Evolutionary conservation across 228 moss, liverwort and hornwort species (phyloP).

Genomic region (Sphagnum magellanicum): DNA sequence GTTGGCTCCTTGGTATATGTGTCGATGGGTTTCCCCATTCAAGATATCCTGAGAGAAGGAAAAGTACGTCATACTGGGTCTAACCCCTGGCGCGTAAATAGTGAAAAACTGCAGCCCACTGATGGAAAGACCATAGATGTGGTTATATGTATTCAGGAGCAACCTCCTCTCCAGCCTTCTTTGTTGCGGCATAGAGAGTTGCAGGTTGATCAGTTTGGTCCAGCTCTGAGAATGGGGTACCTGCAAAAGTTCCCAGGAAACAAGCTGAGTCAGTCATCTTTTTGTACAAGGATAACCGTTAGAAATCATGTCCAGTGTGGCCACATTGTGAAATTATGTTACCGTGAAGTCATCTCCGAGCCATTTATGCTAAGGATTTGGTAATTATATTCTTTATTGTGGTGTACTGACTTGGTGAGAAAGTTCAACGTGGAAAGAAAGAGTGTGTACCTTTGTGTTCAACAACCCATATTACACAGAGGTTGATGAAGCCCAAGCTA

Average conservation of each 20-base stretch:
- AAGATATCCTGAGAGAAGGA: constrained; percentile 64
- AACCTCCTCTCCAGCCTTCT: constrained; percentile 68
- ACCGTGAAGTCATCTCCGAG: too few species aligned
- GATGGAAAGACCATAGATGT: constrained; percentile 64
- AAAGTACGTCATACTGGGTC: constrained; percentile 72
- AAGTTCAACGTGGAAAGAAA: too few species aligned
- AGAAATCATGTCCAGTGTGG: too few species aligned
- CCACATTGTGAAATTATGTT: too few species aligned
- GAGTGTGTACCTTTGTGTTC: constrained; percentile 32
- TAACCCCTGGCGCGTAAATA: constrained; percentile 56
- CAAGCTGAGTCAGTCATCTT: too few species aligned
- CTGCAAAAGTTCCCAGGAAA: not conserved
- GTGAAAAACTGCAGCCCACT: constrained; percentile 66
- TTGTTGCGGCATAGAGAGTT: constrained; percentile 68
- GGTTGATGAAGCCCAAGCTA: constrained; percentile 68
- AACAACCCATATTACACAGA: constrained; percentile 46
- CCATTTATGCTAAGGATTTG: not conserved
- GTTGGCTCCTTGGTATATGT: constrained; percentile 43
- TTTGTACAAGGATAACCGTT: too few species aligned
- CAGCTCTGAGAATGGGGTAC: constrained; percentile 49
- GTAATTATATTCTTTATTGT: too few species aligned
- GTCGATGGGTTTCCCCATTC: constrained; percentile 49
- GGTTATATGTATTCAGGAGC: constrained; percentile 50
- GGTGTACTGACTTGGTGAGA: too few species aligned
- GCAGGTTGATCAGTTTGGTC: constrained; percentile 72